A percentile compares a stretch with the other conserved stretches of the same genome.
These are phyloP conservation scores for Artemisia argyi DNA, from an alignment of 129 eudicot genomes.

Conservation along the genomic window DNA sequence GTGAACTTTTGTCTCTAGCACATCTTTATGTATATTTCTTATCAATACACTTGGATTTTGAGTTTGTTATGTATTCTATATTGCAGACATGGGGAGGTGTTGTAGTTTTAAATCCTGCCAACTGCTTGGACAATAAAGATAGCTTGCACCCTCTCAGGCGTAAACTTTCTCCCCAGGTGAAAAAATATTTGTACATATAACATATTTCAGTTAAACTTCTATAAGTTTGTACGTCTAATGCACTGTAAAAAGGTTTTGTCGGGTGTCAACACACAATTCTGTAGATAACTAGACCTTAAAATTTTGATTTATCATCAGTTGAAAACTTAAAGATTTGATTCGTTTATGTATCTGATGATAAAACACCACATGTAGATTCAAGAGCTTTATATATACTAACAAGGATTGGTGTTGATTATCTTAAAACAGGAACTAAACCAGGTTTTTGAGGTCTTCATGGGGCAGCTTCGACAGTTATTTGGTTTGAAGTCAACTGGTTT, in stretches of 20 bases:
- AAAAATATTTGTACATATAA: slow-evolving; percentile 9
- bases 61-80: slow-evolving; percentile 17
- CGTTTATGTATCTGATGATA: not conserved
- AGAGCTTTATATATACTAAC: slow-evolving; percentile 7
- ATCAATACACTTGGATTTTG: slow-evolving; percentile 10
- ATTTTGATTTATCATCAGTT: not conserved
- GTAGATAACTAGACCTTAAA: not conserved
- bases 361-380: slow-evolving; percentile 1
- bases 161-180: slow-evolving; percentile 66
- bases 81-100: slow-evolving; percentile 99
- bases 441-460: slow-evolving; percentile 79
- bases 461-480: slow-evolving; percentile 89
- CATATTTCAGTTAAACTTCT: slow-evolving; percentile 1
- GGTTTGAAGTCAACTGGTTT: slow-evolving; percentile 75
- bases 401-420: slow-evolving; percentile 34
- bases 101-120: slow-evolving; percentile 83
- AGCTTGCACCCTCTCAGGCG: slow-evolving; percentile 38
- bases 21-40: slow-evolving; percentile 15
- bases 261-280: not conserved
- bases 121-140: slow-evolving; percentile 37
- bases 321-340: slow-evolving; percentile 1
- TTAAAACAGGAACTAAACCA: slow-evolving; percentile 63
- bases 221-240: not conserved
- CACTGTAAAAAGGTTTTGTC: too few species aligned
- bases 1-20: slow-evolving; percentile 40